Evolutionary conservation across 2,329 filamentous ascomycete species (phyloP).

Genomic region (Aspergillus melleus): DNA sequence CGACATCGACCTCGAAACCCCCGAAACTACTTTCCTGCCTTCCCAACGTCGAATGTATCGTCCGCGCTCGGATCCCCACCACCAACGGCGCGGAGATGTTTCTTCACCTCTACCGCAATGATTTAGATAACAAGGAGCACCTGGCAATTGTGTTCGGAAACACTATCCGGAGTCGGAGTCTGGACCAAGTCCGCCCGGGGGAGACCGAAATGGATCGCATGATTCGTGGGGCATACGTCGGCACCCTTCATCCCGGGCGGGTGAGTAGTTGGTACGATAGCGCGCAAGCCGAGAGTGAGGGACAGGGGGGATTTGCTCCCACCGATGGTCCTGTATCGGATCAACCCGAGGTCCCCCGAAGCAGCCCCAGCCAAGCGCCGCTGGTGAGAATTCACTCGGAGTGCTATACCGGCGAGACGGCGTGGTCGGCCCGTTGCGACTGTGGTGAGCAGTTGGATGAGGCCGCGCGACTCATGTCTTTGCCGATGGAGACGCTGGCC

Average conservation of each 20-base stretch:
- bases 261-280: slow-evolving; percentile 68
- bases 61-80: slow-evolving; percentile 91
- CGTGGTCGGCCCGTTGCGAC: slow-evolving; percentile 96
- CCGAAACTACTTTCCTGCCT: slow-evolving; percentile 73
- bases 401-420: slow-evolving; percentile 97
- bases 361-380: slow-evolving; percentile 51
- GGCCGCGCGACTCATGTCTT: slow-evolving; percentile 87
- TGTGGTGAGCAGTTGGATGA: slow-evolving; percentile 98
- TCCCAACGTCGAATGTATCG: slow-evolving; percentile 87
- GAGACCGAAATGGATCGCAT: slow-evolving; percentile 66
- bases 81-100: slow-evolving; percentile 95
- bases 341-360: slow-evolving; percentile 18
- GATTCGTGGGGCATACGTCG: slow-evolving; percentile 90
- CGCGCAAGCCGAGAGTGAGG: slow-evolving; percentile 14
- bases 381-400: slow-evolving; percentile 95
- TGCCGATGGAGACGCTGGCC: slow-evolving; percentile 49
- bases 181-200: slow-evolving; percentile 46
- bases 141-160: slow-evolving; percentile 95
- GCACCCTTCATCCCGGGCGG: slow-evolving; percentile 80
- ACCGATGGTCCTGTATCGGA: slow-evolving; percentile 12
- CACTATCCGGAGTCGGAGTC: slow-evolving; percentile 71
- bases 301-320: background rate
- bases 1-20: slow-evolving; percentile 49
- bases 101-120: slow-evolving; percentile 90
- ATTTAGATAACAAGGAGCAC: slow-evolving; percentile 92